Evolutionary conservation across 352 stramenopile genomes (phyloP), one percentile per base, ranked within the genome.

Genomic region (Thraustotheca clavata): DNA sequence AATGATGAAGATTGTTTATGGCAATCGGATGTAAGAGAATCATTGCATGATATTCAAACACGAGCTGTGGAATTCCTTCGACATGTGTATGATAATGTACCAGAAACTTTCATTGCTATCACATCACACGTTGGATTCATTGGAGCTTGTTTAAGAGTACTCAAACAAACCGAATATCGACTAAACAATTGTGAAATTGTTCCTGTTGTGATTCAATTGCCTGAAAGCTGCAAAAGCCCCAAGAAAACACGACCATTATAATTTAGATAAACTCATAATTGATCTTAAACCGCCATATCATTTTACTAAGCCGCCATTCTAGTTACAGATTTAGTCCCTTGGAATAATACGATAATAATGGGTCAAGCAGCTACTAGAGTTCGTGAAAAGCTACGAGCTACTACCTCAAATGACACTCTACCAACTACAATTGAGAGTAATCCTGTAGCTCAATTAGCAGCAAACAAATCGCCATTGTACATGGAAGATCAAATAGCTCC

Each of bases 81-180:
- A 1, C 69, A 86, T 38, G 71, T 89, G 14, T 86, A 87, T 33
- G 50, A 52, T n/a, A 70, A 76, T 2, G 72, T 86, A 20, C 72
- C 69, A 3, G 76, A 91, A 67, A 69, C 57, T 12, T 72, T 83
- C 41, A 77, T 88, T 16, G 76, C 72, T 0, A 73, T 91, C 1
- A 76, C 86, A 49, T 76, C 76, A 4, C 82, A 91, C 67, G 86
- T 78, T 9, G 80, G 74, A n/a, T 91, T 89, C 62, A 88, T 91
- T 59, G 71, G 75, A 32, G 70, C 74, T 12, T 62, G 83, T 9
- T 80, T 75, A 65, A 73, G 76, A 29, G 69, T 86, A 11, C 71
- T 86, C 20, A 43, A 78, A 35, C 60, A 32, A 20, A 35, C 69
- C 6, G 50, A 77, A 27, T 63, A 52, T 11, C 76, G 82, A 38